Evolutionary conservation across 805 yeast species (phyloP), one percentile per base, ranked within the genome.

Genomic region (Starmerella cellae): DNA sequence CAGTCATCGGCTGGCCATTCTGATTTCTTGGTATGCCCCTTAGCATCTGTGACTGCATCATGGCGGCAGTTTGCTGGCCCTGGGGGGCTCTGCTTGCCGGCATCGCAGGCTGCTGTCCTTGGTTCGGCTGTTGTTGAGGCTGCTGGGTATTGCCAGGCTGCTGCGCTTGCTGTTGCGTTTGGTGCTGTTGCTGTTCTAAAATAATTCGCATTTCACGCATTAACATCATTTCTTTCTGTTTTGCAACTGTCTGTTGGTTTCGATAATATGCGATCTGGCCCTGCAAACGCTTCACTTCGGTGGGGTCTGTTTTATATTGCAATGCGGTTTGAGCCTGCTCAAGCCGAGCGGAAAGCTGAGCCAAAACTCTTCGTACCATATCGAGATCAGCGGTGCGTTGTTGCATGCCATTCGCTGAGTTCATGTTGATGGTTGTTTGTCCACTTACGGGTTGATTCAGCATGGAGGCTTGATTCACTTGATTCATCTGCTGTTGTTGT

Each of bases 381-480:
- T 53, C 55, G 28, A 53, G 37, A 36, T 44, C 46, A 14, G 43
- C 46, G 23, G 44, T 49, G 10, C 56, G 54, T 45, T 53, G 54
- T 44, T 53, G 56, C 30, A 46, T 29, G 6, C 52, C 56, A 18
- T 39, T 44, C 16, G 44, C 50, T 3, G 47, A 36, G 22, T 37
- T 38, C 45, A 51, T 33, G 29, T 48, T 48, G 20, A 48, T 47
- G 8, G 51, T 39, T 11, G 41, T 37, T n/a, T 31, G 36, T 3
- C 17, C 17, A 23, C 33, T 44, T 18, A 35, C 41, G 34, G 42
- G 47, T 37, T 40, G 46, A 3, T 48, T 44, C 29, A 23, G 43
- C 22, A 34, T 43, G 30, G 36, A 40, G 38, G 35, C 52, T 42
- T 34, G 50, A 19, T 11, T 16, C 17, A 22, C 40, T 33, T 42